Conservation (phyloP, 768 basidiomycete species). For the Fistulinella prunicolor region DNA sequence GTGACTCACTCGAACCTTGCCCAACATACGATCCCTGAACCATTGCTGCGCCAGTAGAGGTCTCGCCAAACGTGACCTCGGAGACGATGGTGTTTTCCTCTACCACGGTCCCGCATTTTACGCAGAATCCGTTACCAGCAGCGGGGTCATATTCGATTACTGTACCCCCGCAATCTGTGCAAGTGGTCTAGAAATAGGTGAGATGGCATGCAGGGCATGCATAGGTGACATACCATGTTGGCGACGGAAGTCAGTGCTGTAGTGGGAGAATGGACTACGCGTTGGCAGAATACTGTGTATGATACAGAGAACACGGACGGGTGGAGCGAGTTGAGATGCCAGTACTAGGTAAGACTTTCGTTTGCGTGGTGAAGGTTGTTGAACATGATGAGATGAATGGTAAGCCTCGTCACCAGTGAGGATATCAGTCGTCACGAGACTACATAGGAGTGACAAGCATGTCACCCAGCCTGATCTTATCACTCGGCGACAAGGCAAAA, state of each 20-base stretch:
- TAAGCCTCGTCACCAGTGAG: no score
- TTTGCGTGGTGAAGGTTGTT: no score
- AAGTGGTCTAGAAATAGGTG: slow-evolving; percentile 46
- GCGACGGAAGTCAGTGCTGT: no score
- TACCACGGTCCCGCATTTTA: slow-evolving; percentile 83
- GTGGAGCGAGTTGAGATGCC: no score
- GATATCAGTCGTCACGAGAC: background rate
- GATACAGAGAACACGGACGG: no score
- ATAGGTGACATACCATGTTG: slow-evolving; percentile 18
- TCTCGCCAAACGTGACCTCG: slow-evolving; percentile 96
- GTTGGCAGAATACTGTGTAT: no score
- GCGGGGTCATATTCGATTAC: slow-evolving; percentile 84
- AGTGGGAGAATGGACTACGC: background rate
- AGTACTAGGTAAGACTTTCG: no score
- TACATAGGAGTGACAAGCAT: no score
- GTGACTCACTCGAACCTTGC: slow-evolving; percentile 79
- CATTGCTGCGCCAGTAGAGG: slow-evolving; percentile 86
- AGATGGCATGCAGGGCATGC: background rate
- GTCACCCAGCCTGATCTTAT: background rate
- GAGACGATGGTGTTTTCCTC: slow-evolving; percentile 93
- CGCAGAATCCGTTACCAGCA: slow-evolving; percentile 83
- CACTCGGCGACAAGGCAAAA: background rate
- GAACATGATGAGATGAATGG: no score
- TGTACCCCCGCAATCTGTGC: slow-evolving; percentile 76
- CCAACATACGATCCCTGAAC: slow-evolving; percentile 93